Conservation (phyloP, 495 filamentous ascomycete species). For the Aspergillus incahuasiensis region DNA sequence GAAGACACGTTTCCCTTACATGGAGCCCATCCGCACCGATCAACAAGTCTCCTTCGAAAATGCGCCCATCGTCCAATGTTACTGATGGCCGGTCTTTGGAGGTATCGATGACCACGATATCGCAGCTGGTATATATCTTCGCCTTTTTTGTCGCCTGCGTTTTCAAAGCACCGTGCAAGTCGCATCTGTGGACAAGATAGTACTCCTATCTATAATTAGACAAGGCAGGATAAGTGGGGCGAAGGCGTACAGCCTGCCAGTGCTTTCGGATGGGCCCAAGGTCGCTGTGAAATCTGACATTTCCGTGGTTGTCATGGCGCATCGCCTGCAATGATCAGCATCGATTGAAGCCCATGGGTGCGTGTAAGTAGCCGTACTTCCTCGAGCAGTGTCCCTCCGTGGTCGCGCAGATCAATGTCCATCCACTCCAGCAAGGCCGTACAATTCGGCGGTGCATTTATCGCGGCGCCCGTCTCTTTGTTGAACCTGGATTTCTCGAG, state of each 20-base stretch:
- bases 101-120: slow-evolving; percentile 47
- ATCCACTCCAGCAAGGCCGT: slow-evolving; percentile 41
- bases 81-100: slow-evolving; percentile 30
- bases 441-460: slow-evolving; percentile 48
- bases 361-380: slow-evolving; percentile 16
- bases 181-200: slow-evolving; percentile 50
- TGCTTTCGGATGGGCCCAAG: background rate
- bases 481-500: slow-evolving; percentile 48
- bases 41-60: slow-evolving; percentile 49
- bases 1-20: slow-evolving; percentile 10
- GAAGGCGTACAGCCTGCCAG: background rate
- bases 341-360: background rate
- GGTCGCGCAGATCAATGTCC: slow-evolving; percentile 40
- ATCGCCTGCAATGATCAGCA: background rate
- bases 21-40: slow-evolving; percentile 57
- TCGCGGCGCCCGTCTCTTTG: slow-evolving; percentile 54
- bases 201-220: slow-evolving; percentile 17
- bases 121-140: slow-evolving; percentile 48
- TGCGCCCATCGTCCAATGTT: slow-evolving; percentile 44
- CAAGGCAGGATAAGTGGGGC: background rate
- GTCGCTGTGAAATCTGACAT: background rate
- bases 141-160: slow-evolving; percentile 31
- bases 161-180: slow-evolving; percentile 46
- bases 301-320: background rate
- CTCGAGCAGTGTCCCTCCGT: slow-evolving; percentile 24